Base-by-base conservation (phyloP, 192 early-diverging fungal species). In the Umbelopsis isabellina region DNA sequence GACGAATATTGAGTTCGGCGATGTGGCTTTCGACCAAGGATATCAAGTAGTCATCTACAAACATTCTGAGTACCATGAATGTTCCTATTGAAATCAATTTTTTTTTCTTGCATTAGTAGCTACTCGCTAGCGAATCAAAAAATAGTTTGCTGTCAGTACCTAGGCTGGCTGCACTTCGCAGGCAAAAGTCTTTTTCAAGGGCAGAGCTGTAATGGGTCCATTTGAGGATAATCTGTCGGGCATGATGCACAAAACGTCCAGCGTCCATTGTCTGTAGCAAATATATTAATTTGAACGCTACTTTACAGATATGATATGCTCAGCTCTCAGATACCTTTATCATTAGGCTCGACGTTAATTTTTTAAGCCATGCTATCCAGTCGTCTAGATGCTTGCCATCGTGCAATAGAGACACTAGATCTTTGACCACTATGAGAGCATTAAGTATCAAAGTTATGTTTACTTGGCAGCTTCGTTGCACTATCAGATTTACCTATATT, bases 41-140 rank as follows among this genome's bases (percentile, higher is more conserved):
- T 35, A 86, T 71, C 11, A 84, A 49, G 65, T 80, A 82, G 46
- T 86, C 84, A 71, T 86, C 80, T 49, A 86, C 70, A 69, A 86
- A 80, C 22, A 86, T 27, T 12, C 70, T 64, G 35, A 86, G 35
- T 23, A 72, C 69, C 61, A 80, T 73, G 50, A 86, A 79, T 2
- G 65, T 65, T n/a, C 70, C 84, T 79, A 61, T 25, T 46, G 2
- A 49, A 20, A 20, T 15, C 11, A 66, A 8, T 33, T 1, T 4
- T 48, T 4, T 1, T 16, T 27, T 0, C 20, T 18, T 35, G 11
- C 12, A 48, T 69, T 49, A 53, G 11, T 65, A 52, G 35, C 55
- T 22, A 18, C 12, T 58, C 53, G 16, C 15, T 16, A 37, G 12
- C 16, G 37, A 67, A n/a, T 49, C 27, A 18, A 21, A 13, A 12